Percentiles rank a stretch among this genome's conserved stretches.
Conservation (phyloP, 177 flowering plant species). For the Vitis hybrid region DNA sequence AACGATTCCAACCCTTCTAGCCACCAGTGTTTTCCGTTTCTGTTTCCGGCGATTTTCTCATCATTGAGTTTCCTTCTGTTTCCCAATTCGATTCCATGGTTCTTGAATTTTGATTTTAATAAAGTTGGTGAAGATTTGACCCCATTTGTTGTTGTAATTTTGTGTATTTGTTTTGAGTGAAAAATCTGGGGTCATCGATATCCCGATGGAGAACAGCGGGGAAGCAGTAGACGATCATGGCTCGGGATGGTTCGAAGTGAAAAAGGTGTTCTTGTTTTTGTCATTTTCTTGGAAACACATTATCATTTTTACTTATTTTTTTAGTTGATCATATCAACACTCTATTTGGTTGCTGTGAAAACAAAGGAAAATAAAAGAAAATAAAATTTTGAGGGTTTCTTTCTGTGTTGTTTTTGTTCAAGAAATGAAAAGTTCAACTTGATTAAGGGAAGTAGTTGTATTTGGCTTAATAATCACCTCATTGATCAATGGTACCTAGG, state of each 20-base stretch:
- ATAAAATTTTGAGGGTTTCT: background rate
- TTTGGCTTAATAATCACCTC: too few relatives aligned
- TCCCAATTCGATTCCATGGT: too few relatives aligned
- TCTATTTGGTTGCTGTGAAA: background rate
- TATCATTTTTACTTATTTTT: background rate
- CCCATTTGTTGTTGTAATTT: background rate
- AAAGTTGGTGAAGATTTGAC: too few relatives aligned
- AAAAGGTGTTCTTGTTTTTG: constrained; percentile 50
- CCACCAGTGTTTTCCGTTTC: too few relatives aligned
- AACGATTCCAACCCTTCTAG: too few relatives aligned
- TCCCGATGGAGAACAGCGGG: constrained; percentile 42
- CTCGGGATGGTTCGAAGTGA: constrained; percentile 82
- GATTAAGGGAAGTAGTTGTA: background rate
- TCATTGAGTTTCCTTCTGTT: too few relatives aligned
- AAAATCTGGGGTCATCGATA: constrained; percentile 12
- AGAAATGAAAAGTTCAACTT: background rate
- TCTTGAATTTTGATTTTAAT: too few relatives aligned
- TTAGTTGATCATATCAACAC: background rate
- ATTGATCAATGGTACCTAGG: too few relatives aligned
- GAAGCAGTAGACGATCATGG: constrained; percentile 67
- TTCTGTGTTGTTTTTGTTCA: background rate
- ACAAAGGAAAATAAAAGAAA: background rate
- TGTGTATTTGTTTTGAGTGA: background rate
- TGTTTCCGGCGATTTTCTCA: too few relatives aligned
- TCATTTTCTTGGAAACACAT: background rate